Percentiles rank a stretch among this genome's conserved stretches.
phyloP scores from a whole-genome alignment of 768 basidiomycete species.

The Lyophyllum semitale region DNA sequence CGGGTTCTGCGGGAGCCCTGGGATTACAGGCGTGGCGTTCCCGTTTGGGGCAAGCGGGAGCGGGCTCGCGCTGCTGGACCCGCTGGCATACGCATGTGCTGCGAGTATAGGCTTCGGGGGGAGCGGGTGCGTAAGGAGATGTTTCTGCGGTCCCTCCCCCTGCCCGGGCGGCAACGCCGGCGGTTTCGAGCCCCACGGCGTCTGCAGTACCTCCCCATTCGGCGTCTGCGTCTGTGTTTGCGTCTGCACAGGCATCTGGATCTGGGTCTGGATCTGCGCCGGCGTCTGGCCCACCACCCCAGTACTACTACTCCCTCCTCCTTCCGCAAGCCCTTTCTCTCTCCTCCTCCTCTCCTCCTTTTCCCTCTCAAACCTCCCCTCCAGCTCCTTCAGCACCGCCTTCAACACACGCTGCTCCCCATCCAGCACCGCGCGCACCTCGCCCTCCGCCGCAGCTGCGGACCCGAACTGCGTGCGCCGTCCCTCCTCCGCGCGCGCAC shows the following conservation, averaged over 20 bases:
- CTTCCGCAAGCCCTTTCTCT: constrained; percentile 22
- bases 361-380: constrained; percentile 53
- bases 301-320: background rate
- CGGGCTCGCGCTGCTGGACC: background rate
- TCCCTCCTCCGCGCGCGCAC: constrained; percentile 69
- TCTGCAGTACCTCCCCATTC: background rate
- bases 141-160: background rate
- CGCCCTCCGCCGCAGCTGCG: constrained; percentile 45
- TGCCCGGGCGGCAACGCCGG: background rate
- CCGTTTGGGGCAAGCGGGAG: background rate
- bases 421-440: constrained; percentile 78
- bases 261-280: constrained; percentile 3
- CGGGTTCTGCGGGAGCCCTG: constrained; percentile 16
- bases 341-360: constrained; percentile 43
- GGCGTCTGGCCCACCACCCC: constrained; percentile 7
- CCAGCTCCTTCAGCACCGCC: constrained; percentile 67
- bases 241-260: constrained; percentile 2
- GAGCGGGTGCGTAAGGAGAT: constrained; percentile 8
- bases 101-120: constrained; percentile 13
- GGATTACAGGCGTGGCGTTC: background rate
- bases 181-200: background rate
- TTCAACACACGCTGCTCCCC: constrained; percentile 66
- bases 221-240: background rate
- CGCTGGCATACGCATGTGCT: background rate
- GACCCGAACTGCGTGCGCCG: constrained; percentile 50